Conservation (phyloP, 2,329 filamentous ascomycete genomes). For the Cryphonectria japonica region DNA sequence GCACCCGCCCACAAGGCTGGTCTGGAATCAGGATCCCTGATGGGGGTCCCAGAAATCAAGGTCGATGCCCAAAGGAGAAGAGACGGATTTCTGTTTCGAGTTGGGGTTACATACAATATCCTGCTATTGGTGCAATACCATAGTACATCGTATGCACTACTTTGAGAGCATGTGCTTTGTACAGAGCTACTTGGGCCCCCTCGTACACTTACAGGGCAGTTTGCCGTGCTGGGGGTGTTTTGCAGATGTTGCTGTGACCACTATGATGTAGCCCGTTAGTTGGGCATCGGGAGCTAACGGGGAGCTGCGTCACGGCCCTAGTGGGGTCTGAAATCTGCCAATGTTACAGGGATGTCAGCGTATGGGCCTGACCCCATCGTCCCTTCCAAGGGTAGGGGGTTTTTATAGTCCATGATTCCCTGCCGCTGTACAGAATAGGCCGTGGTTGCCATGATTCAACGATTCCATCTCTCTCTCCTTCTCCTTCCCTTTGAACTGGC, state of each 20-base stretch:
- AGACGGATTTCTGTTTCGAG: not conserved
- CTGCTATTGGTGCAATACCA: too few species aligned
- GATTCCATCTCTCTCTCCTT: not conserved
- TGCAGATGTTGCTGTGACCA: not conserved
- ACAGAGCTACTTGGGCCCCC: not conserved
- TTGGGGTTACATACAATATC: too few species aligned
- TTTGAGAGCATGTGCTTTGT: not conserved
- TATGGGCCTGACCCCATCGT: not conserved
- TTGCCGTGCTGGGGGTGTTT: not conserved
- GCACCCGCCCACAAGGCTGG: not conserved
- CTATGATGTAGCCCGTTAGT: not conserved
- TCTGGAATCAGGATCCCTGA: not conserved
- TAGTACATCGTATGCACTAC: too few species aligned
- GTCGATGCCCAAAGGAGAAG: not conserved
- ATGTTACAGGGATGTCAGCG: not conserved
- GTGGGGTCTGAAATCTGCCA: not conserved
- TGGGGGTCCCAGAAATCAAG: not conserved
- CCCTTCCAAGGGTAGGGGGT: not conserved
- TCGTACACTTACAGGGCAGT: not conserved
- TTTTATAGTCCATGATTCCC: not conserved
- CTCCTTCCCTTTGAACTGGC: not conserved
- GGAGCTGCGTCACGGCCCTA: conserved; percentile 7
- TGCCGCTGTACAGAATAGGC: not conserved
- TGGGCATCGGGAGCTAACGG: conserved; percentile 15
- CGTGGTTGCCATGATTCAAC: not conserved